Evolutionary conservation across 805 yeast genomes (phyloP), one percentile per base, ranked within the genome.

Genomic region (Metschnikowia chrysomelidarum): DNA sequence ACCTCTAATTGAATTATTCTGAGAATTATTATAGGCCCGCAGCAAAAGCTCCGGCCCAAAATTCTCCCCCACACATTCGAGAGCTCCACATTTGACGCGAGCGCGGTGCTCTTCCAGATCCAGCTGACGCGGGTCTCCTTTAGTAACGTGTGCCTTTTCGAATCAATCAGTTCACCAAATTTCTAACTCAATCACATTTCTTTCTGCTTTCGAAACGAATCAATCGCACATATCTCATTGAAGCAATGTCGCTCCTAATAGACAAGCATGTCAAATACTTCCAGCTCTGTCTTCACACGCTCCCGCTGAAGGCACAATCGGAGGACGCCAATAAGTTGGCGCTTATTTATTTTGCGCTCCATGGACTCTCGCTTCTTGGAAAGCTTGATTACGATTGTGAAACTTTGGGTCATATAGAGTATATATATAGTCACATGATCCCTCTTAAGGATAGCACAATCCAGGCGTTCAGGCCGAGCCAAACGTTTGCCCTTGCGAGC

Each of bases 311-410:
- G 12, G 70, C 67, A 14, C 82, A 84, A 46, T 49, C 72, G 0
- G 80, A 82, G 40, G 96, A 85, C 49, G 72, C 86, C 5, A 82
- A 82, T 48, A 76, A 74, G 43, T 51, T 87, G 30, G 77, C 91
- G 4, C 57, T 88, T n/a, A 64, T 80, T 2, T 85, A 80, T 54
- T 87, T 87, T 53, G 71, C 85, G 27, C 51, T 87, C 1, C 68
- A 75, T 20, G 89, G 88, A 0, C 62, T 82, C 9, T 75, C 68
- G 18, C 44, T 81, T 9, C 40, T 75, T n/a, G 59, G 61, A 3
- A 47, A 46, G 23, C 51, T 75, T 19, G 40, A 61, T 36, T 54
- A 64, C 42, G 27, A 52, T 2, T 32, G 38, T 9, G 37, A 49
- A 13, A 29, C 31, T 7, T 32, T 33, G 2, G 42, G 51, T 14